These are phyloP conservation scores for Stellera chamaejasme DNA, from an alignment of 345 rosid species.

Conservation along the genomic window DNA sequence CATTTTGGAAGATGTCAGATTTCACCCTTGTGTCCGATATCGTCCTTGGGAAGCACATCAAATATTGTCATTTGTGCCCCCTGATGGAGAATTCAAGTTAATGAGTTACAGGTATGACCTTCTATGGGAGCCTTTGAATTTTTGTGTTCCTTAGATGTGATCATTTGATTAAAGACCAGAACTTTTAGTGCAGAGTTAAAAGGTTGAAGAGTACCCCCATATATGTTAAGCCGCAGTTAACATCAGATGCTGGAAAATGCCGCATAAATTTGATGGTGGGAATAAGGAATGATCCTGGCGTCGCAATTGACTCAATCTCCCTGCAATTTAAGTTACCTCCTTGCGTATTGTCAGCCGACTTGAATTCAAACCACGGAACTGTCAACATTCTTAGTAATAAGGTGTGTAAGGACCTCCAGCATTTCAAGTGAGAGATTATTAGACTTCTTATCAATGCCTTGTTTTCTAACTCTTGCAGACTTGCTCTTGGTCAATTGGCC, in stretches of 20 bases:
- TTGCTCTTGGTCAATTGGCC: constrained; percentile 81
- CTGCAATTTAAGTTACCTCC: constrained; percentile 76
- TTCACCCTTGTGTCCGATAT: constrained; percentile 94
- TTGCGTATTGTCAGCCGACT: constrained; percentile 67
- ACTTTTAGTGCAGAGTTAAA: constrained; percentile 46
- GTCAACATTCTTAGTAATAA: constrained; percentile 69
- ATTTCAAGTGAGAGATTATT: not conserved
- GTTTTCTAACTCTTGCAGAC: constrained; percentile 32
- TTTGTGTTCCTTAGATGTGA: not conserved
- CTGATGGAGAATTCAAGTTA: constrained; percentile 93
- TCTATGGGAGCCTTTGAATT: not conserved
- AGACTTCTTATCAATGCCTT: not conserved
- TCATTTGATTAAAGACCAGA: not conserved
- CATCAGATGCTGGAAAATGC: constrained; percentile 66
- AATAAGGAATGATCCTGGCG: constrained; percentile 74
- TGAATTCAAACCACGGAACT: constrained; percentile 85
- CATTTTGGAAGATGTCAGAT: constrained; percentile 68
- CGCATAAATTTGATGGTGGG: constrained; percentile 76
- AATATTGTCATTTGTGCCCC: constrained; percentile 89
- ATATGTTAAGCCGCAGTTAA: constrained; percentile 86
- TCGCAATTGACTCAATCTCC: constrained; percentile 63
- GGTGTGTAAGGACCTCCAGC: constrained; percentile 26
- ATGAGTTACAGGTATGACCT: constrained; percentile 85
- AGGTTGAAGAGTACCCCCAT: constrained; percentile 77
- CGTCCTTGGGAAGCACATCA: constrained; percentile 97